Base-by-base conservation (phyloP, 2,329 filamentous ascomycete species). In the Curvularia lunata region DNA sequence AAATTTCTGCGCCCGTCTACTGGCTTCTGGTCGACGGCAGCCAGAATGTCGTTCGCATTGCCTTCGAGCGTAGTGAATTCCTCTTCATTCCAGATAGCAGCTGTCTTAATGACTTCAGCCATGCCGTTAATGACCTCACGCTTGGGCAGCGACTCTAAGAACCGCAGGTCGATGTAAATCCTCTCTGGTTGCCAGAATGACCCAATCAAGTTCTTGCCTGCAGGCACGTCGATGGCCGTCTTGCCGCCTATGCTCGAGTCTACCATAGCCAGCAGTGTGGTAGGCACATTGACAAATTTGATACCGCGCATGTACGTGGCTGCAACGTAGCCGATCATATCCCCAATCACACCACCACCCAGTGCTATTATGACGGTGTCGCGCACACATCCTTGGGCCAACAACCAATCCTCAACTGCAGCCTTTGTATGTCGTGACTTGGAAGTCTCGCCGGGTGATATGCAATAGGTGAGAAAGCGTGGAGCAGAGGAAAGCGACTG, bases 281-380 rank as follows among this genome's bases (percentile, higher is more conserved):
- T 99, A 1, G 95, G 95, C 46, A 99, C 93, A 79, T 99, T 95
- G 41, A 97, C 92, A 75, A 97, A 97, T 66, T 91, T 91, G 62
- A 99, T 89, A 54, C 95, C 95, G 67, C 95, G 89, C 95, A 99
- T 99, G 80, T 98, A 99, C 37, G 95, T 99, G 38, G 95, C 92
- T 21, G 95, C 95, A 50, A 98, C 92, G 75, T 96, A 99, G 51
- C 95, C 95, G 63, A 97, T 93, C 90, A 99, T 90, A 78, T 99
- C 95, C 30, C 95, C 95, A 78, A 99, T 97, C 60, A 99, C 95
- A 56, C 95, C 95, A 64, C 95, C 95, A 30, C 95, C 95, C 9
- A 99, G 85, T 23, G 95, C 95, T 75, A 99, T 91, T 58, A 99
- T 88, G 63, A 99, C 91, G 0, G 92, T 97, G 78, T 99, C 95